phyloP scores from a whole-genome alignment of 2,329 filamentous ascomycete genomes.

The Aspergillus sp. region DNA sequence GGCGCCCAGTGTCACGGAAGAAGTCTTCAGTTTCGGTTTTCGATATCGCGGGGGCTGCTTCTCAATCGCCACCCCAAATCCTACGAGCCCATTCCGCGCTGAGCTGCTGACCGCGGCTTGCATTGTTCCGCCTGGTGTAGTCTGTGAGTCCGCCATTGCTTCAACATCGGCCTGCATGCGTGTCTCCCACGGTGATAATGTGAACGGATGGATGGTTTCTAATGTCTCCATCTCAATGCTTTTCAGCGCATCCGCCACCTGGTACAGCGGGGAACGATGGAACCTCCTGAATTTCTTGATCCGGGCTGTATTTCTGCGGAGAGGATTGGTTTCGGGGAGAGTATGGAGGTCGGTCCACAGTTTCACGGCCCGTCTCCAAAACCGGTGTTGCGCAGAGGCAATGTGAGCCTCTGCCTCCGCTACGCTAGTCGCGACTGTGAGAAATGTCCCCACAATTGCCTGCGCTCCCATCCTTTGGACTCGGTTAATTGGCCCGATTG shows the following conservation, averaged over 20 bases:
- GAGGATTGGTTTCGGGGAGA: conserved; percentile 16
- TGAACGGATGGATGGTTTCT: conserved; percentile 6
- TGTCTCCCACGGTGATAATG: conserved; percentile 1
- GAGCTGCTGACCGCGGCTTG: conserved; percentile 19
- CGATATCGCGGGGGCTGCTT: conserved; percentile 27
- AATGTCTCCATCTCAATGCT: conserved; percentile 12
- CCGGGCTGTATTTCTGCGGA: conserved; percentile 13
- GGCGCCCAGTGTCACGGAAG: conserved; percentile 16
- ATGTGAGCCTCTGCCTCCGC: conserved; percentile 24
- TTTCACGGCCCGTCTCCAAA: conserved; percentile 20
- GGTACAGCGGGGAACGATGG: conserved; percentile 13
- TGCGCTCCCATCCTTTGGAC: conserved; percentile 25
- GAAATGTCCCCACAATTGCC: conserved; percentile 24
- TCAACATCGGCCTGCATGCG: not conserved
- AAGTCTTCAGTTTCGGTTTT: conserved; percentile 19
- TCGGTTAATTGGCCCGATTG: conserved; percentile 18
- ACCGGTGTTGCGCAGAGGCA: conserved; percentile 14
- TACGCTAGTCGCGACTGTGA: conserved; percentile 23
- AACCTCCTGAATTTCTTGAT: conserved; percentile 18
- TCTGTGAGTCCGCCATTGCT: not conserved
- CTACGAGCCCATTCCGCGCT: conserved; percentile 16
- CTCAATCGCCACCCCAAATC: conserved; percentile 24
- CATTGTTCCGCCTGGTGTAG: conserved; percentile 9
- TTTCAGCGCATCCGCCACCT: conserved; percentile 14
- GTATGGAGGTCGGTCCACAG: conserved; percentile 18